Evolutionary conservation across 345 rosid species (phyloP).

Genomic region (Acer yangbiense): DNA sequence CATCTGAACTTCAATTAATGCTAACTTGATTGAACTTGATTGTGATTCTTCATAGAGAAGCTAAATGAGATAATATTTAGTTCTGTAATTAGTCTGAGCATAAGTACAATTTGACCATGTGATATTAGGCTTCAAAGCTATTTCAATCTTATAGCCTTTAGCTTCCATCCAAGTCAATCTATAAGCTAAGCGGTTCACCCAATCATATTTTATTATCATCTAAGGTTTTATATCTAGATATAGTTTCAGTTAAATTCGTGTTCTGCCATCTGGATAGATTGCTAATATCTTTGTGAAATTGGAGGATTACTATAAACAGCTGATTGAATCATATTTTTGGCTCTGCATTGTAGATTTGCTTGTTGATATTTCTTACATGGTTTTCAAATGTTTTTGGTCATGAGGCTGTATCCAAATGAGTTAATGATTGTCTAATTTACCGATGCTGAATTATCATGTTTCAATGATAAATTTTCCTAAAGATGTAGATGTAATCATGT

Average conservation of each 20-base stretch:
- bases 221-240: neutral
- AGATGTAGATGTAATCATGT: neutral
- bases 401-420: neutral
- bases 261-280: neutral
- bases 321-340: neutral
- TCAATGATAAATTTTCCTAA: neutral
- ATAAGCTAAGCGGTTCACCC: no score
- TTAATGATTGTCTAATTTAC: neutral
- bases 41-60: neutral
- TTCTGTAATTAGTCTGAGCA: no score
- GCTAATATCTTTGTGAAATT: neutral
- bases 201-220: neutral
- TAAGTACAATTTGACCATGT: no score
- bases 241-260: neutral
- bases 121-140: neutral
- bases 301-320: neutral
- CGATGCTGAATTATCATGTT: neutral
- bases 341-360: neutral
- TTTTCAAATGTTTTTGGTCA: neutral
- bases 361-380: neutral
- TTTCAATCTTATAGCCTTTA: no score
- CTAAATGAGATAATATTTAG: neutral
- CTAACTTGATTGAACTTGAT: constrained; percentile 4
- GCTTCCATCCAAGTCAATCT: no score
- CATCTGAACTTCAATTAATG: neutral